Evolutionary conservation across 805 yeast genomes (phyloP), one percentile per base, ranked within the genome.

Genomic region (Candida pseudofarinosa): DNA sequence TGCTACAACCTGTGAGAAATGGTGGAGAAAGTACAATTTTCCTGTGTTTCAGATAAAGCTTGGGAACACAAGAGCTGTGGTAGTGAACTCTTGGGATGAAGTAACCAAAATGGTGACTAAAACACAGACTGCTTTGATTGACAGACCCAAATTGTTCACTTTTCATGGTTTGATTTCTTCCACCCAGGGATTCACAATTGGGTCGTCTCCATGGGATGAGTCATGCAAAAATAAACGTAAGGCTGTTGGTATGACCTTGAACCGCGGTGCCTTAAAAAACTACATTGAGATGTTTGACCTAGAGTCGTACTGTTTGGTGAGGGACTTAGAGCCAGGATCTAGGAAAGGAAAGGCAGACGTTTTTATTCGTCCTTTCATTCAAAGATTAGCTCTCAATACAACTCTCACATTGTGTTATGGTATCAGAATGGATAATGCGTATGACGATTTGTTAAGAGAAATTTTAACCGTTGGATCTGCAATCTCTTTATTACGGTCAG

Each of bases 181-280:
- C 49, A 39, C 70, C 51, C 47, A 72, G 44, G 59, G 74, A 3
- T 60, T 63, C 33, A 69, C 74, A 1, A 67, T 68, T 32, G 74
- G 74, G 6, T 68, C 74, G 3, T 65, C 74, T 4, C 73, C 74
- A 2, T 69, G 69, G 68, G 56, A 60, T 30, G 71, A 62, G n/a
- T 52, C 62, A 7, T 64, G 69, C 37, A 54, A 54, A 35, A 55
- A 60, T n/a, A 63, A 67, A 40, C 45, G 70, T 19, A 51, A 58
- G 31, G 69, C 65, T 12, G 71, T 67, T 14, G 67, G 63, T n/a
- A 50, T 63, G 15, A 69, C 69, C 15, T 58, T 68, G 46, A 65
- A 67, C 37, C 61, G 65, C 3, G 68, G 69, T 1, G 62, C 70
- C 1, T 58, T 69, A 40, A 52, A 55, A 40, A 59, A 60, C 33